A percentile compares a stretch with the other conserved stretches of the same genome.
Conservation (phyloP, 2,329 filamentous ascomycete species). For the Neofusicoccum kwambonambiense region DNA sequence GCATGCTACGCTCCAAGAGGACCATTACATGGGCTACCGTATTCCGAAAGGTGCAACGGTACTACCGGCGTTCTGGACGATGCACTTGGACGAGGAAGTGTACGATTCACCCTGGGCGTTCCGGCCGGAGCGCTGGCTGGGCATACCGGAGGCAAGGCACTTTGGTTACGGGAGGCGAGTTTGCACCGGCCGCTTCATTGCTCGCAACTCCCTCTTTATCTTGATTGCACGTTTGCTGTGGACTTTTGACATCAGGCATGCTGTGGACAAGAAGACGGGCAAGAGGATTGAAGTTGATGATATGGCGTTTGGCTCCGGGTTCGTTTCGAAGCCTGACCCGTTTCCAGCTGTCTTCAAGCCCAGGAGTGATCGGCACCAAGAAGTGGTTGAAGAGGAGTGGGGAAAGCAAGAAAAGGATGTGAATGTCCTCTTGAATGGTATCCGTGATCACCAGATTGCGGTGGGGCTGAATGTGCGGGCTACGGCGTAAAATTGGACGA, state of each 20-base stretch:
- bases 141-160: slow-evolving; percentile 3
- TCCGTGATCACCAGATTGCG: slow-evolving; percentile 23
- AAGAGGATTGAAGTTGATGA: slow-evolving; percentile 24
- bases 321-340: slow-evolving; percentile 26
- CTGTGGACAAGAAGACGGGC: slow-evolving; percentile 21
- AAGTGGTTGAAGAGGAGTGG: slow-evolving; percentile 26
- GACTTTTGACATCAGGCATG: slow-evolving; percentile 47
- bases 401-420: slow-evolving; percentile 19
- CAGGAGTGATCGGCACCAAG: slow-evolving; percentile 23
- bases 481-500: neutral
- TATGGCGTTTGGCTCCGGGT: slow-evolving; percentile 24
- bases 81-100: slow-evolving; percentile 23
- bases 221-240: slow-evolving; percentile 53
- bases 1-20: slow-evolving; percentile 46
- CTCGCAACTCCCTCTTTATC: slow-evolving; percentile 41
- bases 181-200: slow-evolving; percentile 37
- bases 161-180: slow-evolving; percentile 54
- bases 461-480: slow-evolving; percentile 16
- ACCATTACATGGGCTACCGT: slow-evolving; percentile 47
- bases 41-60: slow-evolving; percentile 48
- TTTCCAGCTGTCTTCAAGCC: slow-evolving; percentile 30
- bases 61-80: slow-evolving; percentile 30
- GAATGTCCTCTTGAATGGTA: slow-evolving; percentile 13
- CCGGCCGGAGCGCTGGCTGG: slow-evolving; percentile 37
- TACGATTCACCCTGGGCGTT: slow-evolving; percentile 33